Evolutionary conservation across 768 basidiomycete species (phyloP), one percentile per base, ranked within the genome.

Genomic region (Mycena rosella): DNA sequence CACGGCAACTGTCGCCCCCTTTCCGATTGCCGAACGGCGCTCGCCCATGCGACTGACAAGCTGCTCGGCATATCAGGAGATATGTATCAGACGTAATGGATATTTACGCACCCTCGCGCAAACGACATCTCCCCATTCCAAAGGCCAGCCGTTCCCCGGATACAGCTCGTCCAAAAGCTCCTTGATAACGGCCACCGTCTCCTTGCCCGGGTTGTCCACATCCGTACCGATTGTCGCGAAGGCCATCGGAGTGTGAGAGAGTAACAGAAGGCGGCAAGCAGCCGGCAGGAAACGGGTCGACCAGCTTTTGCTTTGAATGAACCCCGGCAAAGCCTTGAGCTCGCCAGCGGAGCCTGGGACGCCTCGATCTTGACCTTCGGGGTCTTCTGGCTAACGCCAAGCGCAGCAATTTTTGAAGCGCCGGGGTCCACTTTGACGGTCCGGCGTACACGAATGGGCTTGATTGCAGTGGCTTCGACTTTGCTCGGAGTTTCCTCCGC

Each of bases 41-140:
- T n/a, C n/a, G n/a, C n/a, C n/a, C n/a, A n/a, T n/a, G n/a, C 60
- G 60, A 27, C 58, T 51, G 60, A 60, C 60, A 51, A 36, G 48
- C 60, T 60, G 29, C 22, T n/a, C 20, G 13, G 8, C 24, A 48
- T 45, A 42, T 14, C 22, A 13, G 38, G 17, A 24, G 20, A 4
- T n/a, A n/a, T n/a, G n/a, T n/a, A 56, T 29, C 36, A 55, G 24
- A 24, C 13, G 38, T 14, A 10, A 26, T 5, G 30, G 10, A 24
- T n/a, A 22, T 13, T 9, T 5, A 60, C 48, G 26, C 30, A 60
- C 60, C 60, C 27, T 60, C 22, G 47, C 29, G 22, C 48, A 60
- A 8, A 60, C 29, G 1, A 17, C 34, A n/a, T 60, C 60, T 15
- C 48, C 48, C 60, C 60, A 60, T 15, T 36, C n/a, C n/a, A 60